Percentiles rank a stretch among this genome's conserved stretches.
phyloP scores from a whole-genome alignment of 805 yeast genomes.

The Nakazawaea wyomingensis region DNA sequence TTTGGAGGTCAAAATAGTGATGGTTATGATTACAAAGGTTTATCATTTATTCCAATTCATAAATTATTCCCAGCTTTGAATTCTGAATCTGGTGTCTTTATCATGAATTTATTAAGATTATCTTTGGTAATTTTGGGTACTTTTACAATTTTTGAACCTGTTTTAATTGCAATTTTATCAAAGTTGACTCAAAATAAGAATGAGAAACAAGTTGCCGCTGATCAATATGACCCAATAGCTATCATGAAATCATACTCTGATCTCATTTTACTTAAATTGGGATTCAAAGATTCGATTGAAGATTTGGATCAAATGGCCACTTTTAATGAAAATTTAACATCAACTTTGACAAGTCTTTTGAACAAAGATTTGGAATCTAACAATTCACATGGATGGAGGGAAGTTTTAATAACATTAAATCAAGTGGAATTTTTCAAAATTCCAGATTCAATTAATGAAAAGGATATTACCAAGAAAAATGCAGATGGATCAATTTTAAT shows the following conservation, averaged over 20 bases:
- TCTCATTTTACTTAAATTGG: background rate
- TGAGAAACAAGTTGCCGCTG: background rate
- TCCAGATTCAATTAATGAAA: constrained; percentile 3
- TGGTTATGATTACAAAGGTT: constrained; percentile 19
- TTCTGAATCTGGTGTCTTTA: constrained; percentile 14
- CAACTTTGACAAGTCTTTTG: background rate
- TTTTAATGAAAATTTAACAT: background rate
- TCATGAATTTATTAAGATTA: constrained; percentile 14
- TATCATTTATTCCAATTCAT: constrained; percentile 21
- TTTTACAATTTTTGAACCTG: constrained; percentile 17
- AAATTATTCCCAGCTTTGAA: constrained; percentile 21
- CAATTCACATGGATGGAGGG: constrained; percentile 3
- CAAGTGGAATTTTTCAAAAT: background rate
- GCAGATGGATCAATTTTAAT: background rate
- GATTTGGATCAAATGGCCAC: background rate
- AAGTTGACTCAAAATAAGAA: background rate
- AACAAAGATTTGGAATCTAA: background rate
- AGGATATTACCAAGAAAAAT: constrained; percentile 4
- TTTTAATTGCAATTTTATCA: constrained; percentile 4
- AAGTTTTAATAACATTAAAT: background rate
- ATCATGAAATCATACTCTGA: background rate
- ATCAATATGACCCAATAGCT: background rate
- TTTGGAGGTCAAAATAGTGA: constrained; percentile 14
- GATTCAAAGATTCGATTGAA: constrained; percentile 4
- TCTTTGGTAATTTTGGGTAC: constrained; percentile 20